Conservation (phyloP, 2,329 filamentous ascomycete genomes). For the Phialocephala sp. region DNA sequence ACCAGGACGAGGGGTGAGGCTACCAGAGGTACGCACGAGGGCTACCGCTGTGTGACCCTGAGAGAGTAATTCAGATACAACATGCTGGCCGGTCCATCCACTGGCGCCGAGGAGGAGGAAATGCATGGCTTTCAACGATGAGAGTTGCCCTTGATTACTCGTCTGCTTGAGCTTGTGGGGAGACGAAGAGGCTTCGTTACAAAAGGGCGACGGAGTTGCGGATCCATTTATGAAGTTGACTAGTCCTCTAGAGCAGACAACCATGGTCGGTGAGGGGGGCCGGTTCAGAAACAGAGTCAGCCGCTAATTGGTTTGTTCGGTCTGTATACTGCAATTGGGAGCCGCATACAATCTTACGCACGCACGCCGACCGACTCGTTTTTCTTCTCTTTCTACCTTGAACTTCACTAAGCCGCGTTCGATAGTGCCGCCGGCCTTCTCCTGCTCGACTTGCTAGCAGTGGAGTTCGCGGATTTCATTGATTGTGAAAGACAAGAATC, state of each 20-base stretch:
- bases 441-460: slow-evolving; percentile 31
- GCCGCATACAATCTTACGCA: slow-evolving; percentile 37
- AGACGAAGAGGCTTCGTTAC: slow-evolving; percentile 29
- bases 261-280: slow-evolving; percentile 25
- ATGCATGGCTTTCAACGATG: slow-evolving; percentile 42
- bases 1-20: slow-evolving; percentile 38
- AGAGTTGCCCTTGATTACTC: slow-evolving; percentile 31
- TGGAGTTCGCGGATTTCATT: slow-evolving; percentile 30
- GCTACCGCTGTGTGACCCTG: slow-evolving; percentile 48
- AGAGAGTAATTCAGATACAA: slow-evolving; percentile 47
- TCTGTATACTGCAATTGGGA: slow-evolving; percentile 37
- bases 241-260: slow-evolving; percentile 29
- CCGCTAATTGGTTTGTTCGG: slow-evolving; percentile 37
- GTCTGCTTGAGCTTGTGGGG: slow-evolving; percentile 27
- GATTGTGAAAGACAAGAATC: slow-evolving; percentile 30
- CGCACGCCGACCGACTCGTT: slow-evolving; percentile 24
- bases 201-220: slow-evolving; percentile 27
- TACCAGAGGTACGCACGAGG: slow-evolving; percentile 45
- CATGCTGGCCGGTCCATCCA: slow-evolving; percentile 50
- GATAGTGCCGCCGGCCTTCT: slow-evolving; percentile 25
- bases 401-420: slow-evolving; percentile 25
- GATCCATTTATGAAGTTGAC: slow-evolving; percentile 31
- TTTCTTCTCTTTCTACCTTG: slow-evolving; percentile 27
- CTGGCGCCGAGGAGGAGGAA: slow-evolving; percentile 52
- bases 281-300: slow-evolving; percentile 30